A percentile compares a stretch with the other conserved stretches of the same genome.
These are phyloP conservation scores for Saccharomycopsis selenospora DNA, from an alignment of 805 yeast genomes.

Conservation along the genomic window DNA sequence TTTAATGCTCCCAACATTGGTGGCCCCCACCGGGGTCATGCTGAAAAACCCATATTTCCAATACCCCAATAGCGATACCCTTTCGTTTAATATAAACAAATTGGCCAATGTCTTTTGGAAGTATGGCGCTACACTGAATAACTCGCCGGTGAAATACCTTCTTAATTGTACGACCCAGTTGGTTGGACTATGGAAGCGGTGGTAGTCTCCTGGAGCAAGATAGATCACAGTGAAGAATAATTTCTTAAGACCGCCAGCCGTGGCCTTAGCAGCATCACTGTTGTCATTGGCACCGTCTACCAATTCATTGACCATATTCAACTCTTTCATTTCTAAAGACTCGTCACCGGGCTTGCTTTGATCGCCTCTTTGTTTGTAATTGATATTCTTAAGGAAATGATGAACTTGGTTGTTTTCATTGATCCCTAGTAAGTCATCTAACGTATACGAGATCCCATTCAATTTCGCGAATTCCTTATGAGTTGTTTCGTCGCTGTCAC, in stretches of 20 bases:
- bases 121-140: slow-evolving; percentile 83
- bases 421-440: slow-evolving; percentile 57
- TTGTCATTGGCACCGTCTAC: not conserved
- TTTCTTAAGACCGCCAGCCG: slow-evolving; percentile 40
- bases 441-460: slow-evolving; percentile 65
- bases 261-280: slow-evolving; percentile 15
- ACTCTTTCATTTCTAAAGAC: slow-evolving; percentile 22
- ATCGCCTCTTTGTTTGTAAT: slow-evolving; percentile 63
- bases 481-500: slow-evolving; percentile 30
- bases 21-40: slow-evolving; percentile 99
- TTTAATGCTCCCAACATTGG: slow-evolving; percentile 93
- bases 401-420: slow-evolving; percentile 37
- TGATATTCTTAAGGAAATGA: slow-evolving; percentile 39
- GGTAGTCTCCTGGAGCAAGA: slow-evolving; percentile 97
- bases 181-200: slow-evolving; percentile 91
- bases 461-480: slow-evolving; percentile 71
- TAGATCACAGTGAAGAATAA: slow-evolving; percentile 87
- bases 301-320: slow-evolving; percentile 6
- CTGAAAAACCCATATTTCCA: slow-evolving; percentile 97
- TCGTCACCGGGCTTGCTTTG: slow-evolving; percentile 21
- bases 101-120: slow-evolving; percentile 84
- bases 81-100: slow-evolving; percentile 83
- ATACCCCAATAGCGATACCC: slow-evolving; percentile 90
- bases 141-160: slow-evolving; percentile 92
- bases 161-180: slow-evolving; percentile 93